Base-by-base conservation (phyloP, 805 yeast species). In the Sugiyamaella boreocaroliniensis region DNA sequence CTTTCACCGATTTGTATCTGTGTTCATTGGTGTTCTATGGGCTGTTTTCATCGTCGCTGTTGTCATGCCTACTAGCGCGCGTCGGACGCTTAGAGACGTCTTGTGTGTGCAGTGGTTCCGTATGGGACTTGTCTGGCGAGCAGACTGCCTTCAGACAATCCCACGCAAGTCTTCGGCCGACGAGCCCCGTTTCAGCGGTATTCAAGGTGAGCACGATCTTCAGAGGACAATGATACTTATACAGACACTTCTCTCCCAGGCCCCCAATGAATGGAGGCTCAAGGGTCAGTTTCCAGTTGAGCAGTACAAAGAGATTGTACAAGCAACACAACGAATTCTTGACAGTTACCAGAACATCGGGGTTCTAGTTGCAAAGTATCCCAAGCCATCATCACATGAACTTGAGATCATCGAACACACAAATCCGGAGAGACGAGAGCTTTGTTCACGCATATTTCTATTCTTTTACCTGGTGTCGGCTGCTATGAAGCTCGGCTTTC, bases 61-160 rank as follows among this genome's bases (percentile, higher is more conserved):
- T 1, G 74, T 86, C 49, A 73, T 85, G 49, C 95, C 95, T 3
- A 82, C 81, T 63, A 82, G 88, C 62, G 95, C 96, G 0, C 73
- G 95, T 45, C 72, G 79, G 12, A 71, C 89, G 47, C 69, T 87
- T 54, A 80, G 86, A 54, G 73, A 74, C 26, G 87, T 88, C 0
- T 64, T 87, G 19, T 78, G 88, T 0, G 69, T 82, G 2, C 71
- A 86, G 19, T 88, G 95, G 95, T 70, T 88, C 42, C 72, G 89
- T 44, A 76, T 87, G 76, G 96, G 96, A 1, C 76, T 88, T 19
- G 75, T 82, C 8, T 87, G 95, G 95, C 83, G 83, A 58, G 71
- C 82, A 47, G 92, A 86, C 58, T 89, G 90, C 1, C 68, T 87
- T n/a, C 43, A 51, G 15, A 55, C 52, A 6, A 48, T 34, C 8